Evolutionary conservation across 2,329 filamentous ascomycete species (phyloP).

Genomic region (Venturia asperata): DNA sequence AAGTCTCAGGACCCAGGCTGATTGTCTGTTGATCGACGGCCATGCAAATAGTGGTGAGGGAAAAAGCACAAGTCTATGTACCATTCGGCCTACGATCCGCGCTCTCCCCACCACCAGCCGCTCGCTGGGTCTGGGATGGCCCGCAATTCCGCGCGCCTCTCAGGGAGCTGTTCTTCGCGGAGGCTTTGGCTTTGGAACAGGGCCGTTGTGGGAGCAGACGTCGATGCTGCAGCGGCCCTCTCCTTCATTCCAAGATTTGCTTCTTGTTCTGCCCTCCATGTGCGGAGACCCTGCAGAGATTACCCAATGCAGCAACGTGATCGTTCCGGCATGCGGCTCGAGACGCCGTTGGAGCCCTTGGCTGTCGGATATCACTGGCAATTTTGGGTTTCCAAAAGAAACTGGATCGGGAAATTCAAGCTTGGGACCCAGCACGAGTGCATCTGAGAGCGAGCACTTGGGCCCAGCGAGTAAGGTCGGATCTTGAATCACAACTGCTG

Average conservation of each 20-base stretch:
- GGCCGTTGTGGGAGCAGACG: neutral
- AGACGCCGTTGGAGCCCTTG: neutral
- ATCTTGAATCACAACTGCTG: neutral
- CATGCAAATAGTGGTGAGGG: neutral
- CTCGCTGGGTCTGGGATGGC: neutral
- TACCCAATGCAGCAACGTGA: slow-evolving; percentile 1
- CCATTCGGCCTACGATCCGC: neutral
- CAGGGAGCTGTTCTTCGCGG: neutral
- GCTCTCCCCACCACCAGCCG: neutral
- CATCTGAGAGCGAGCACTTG: neutral
- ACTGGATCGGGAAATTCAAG: neutral
- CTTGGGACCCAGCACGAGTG: neutral
- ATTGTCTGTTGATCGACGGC: neutral
- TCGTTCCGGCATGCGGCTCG: slow-evolving; percentile 2
- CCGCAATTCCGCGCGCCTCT: slow-evolving; percentile 10
- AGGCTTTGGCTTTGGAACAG: neutral
- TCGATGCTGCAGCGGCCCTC: neutral
- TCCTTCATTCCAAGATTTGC: neutral
- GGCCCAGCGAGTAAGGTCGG: neutral
- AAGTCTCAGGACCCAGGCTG: neutral
- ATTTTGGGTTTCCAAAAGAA: neutral
- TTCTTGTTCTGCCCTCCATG: neutral
- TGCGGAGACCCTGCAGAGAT: no score
- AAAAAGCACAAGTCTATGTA: neutral
- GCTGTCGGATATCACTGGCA: neutral